Conservation (phyloP, 192 early-diverging fungal genomes). For the Entomortierella lignicola region DNA sequence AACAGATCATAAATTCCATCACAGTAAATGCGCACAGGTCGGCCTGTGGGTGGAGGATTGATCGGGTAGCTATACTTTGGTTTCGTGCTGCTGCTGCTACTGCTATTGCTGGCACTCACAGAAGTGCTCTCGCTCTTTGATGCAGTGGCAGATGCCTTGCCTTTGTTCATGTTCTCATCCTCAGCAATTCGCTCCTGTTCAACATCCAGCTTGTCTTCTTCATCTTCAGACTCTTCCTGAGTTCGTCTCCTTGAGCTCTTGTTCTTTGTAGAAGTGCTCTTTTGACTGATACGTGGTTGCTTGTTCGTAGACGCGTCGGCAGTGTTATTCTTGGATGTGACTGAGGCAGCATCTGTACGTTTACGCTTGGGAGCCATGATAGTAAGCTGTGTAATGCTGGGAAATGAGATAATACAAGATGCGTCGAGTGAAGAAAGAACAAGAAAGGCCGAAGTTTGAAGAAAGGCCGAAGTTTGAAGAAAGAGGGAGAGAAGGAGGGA, state of each 20-base stretch:
- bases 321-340: constrained; percentile 15
- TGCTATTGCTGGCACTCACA: neutral
- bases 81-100: neutral
- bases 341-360: constrained; percentile 23
- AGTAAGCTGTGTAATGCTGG: neutral
- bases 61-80: constrained; percentile 62
- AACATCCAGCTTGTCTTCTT: constrained; percentile 6
- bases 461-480: no score
- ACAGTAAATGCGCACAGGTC: constrained; percentile 83
- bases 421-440: neutral
- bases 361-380: constrained; percentile 46
- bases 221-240: constrained; percentile 12
- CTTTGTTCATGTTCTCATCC: constrained; percentile 8
- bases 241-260: constrained; percentile 16
- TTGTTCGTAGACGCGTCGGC: constrained; percentile 44
- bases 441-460: neutral
- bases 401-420: neutral
- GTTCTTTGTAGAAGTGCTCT: constrained; percentile 9
- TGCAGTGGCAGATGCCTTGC: neutral
- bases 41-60: constrained; percentile 74
- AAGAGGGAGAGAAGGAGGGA: neutral
- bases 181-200: neutral
- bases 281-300: constrained; percentile 43
- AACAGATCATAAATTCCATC: constrained; percentile 91
- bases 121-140: neutral